Conservation (phyloP, 176 grass and related monocot genomes). For the Phoenix roebelenii region DNA sequence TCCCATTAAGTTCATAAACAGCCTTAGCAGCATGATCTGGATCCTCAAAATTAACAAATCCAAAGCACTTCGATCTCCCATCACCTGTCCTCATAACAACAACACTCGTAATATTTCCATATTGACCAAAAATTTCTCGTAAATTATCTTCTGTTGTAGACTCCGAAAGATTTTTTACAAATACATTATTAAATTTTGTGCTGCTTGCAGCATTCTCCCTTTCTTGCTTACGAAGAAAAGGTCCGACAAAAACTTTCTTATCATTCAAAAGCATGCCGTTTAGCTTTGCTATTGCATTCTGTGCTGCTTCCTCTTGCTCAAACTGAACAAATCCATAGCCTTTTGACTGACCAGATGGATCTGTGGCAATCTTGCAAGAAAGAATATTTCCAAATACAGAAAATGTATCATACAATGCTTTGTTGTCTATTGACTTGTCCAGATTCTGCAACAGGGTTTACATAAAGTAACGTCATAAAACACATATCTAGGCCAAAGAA, state of each 20-base stretch:
- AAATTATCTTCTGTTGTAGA: slow-evolving; percentile 66
- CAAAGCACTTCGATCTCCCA: slow-evolving; percentile 95
- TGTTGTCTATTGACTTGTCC: slow-evolving; percentile 78
- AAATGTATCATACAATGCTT: slow-evolving; percentile 70
- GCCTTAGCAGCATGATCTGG: slow-evolving; percentile 62
- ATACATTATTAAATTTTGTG: slow-evolving; percentile 83
- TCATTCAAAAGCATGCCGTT: slow-evolving; percentile 84
- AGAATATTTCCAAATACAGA: slow-evolving; percentile 75
- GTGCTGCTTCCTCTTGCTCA: slow-evolving; percentile 78
- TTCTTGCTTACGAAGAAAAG: slow-evolving; percentile 79
- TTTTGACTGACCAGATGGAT: slow-evolving; percentile 68
- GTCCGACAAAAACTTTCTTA: slow-evolving; percentile 88
- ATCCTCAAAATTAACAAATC: slow-evolving; percentile 95
- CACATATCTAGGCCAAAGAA: not conserved
- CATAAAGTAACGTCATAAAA: not conserved
- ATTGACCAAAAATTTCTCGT: slow-evolving; percentile 75
- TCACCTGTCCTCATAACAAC: slow-evolving; percentile 82
- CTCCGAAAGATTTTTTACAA: slow-evolving; percentile 87
- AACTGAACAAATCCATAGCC: slow-evolving; percentile 97
- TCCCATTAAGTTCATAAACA: slow-evolving; percentile 79
- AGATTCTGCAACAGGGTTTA: slow-evolving; percentile 50
- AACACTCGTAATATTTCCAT: slow-evolving; percentile 72
- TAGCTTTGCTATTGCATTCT: slow-evolving; percentile 64
- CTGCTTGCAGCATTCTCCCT: slow-evolving; percentile 44
- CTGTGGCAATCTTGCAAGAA: slow-evolving; percentile 90